phyloP scores from a whole-genome alignment of 495 filamentous ascomycete species.

The Aspergillus homomorphus region DNA sequence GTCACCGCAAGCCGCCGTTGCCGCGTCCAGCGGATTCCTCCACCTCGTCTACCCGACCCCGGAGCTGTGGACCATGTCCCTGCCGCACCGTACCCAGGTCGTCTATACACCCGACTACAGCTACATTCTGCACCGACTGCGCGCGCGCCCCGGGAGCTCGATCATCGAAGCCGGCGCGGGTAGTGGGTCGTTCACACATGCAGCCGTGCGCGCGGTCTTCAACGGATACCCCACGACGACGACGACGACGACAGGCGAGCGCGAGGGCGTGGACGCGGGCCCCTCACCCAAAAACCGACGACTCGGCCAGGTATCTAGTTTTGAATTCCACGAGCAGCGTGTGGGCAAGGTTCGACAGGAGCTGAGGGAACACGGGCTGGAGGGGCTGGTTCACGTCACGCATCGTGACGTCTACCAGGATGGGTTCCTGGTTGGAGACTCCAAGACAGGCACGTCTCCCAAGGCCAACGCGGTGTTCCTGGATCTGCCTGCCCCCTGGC shows the following conservation, averaged over 20 bases:
- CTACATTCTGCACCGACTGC: slow-evolving; percentile 85
- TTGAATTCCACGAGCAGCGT: slow-evolving; percentile 83
- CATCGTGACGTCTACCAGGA: slow-evolving; percentile 89
- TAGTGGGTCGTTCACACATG: slow-evolving; percentile 94
- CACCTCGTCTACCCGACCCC: slow-evolving; percentile 90
- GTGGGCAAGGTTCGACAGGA: slow-evolving; percentile 70
- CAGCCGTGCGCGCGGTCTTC: slow-evolving; percentile 81
- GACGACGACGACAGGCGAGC: slow-evolving; percentile 7
- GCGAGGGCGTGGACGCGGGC: background rate
- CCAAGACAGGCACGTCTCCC: slow-evolving; percentile 51
- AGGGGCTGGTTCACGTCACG: slow-evolving; percentile 70
- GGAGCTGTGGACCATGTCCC: slow-evolving; percentile 83
- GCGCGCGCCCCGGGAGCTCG: slow-evolving; percentile 72
- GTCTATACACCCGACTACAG: slow-evolving; percentile 98
- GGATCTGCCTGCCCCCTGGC: slow-evolving; percentile 90
- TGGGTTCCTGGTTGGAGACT: slow-evolving; percentile 64
- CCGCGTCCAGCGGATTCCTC: slow-evolving; percentile 78
- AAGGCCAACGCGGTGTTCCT: slow-evolving; percentile 82
- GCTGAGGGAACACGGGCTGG: slow-evolving; percentile 68
- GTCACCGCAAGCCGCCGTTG: slow-evolving; percentile 40
- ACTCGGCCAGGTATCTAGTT: slow-evolving; percentile 83
- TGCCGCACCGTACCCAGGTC: slow-evolving; percentile 94
- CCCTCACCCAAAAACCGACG: slow-evolving; percentile 23
- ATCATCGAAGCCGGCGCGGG: slow-evolving; percentile 94
- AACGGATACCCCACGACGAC: slow-evolving; percentile 61